Base-by-base conservation (phyloP, 495 filamentous ascomycete species). In the Echria macrotheca region DNA sequence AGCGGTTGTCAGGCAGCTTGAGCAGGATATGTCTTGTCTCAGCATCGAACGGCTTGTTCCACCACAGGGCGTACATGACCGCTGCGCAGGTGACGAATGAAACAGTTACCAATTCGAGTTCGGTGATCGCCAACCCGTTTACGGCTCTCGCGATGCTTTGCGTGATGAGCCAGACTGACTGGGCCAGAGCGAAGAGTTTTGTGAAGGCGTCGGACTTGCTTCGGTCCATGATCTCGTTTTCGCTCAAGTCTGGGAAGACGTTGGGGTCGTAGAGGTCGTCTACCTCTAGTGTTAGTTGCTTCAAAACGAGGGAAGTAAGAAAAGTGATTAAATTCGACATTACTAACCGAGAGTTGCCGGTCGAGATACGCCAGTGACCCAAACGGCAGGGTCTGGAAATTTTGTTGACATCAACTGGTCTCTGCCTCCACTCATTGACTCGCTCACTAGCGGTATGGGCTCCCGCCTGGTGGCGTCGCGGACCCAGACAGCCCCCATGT, bases 101-200 rank as follows among this genome's bases (percentile, higher is more conserved):
- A 7, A 69, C 33, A 5, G 66, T 69, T 26, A 63, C 57, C 1
- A 69, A 35, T 28, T 73, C 70, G 3, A 72, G 55, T 6, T 66
- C 19, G 5, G 63, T 60, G 6, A 73, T 49, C 0, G 67, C 63
- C 1, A 68, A 41, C 0, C 50, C 25, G 6, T 43, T 37, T 14
- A 46, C 28, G 17, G 54, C 41, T 12, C 69, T 55, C 0, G 63
- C 58, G 25, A 60, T 52, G 24, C 54, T 60, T 37, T 68, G 62
- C 3, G 67, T 19, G 14, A 68, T 38, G n/a, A 69, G 58, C 69
- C 69, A 71, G 8, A 39, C 41, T 3, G 65, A 68, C 50, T 73
- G 69, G 2, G 66, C 28, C 17, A 59, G 56, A 1, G 65, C 66
- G 11, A 71, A 42, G 1, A 58, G 22, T 43, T 73, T 73, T 1